These are phyloP conservation scores for Mangifera indica DNA, from an alignment of 345 rosid species.

Conservation along the genomic window DNA sequence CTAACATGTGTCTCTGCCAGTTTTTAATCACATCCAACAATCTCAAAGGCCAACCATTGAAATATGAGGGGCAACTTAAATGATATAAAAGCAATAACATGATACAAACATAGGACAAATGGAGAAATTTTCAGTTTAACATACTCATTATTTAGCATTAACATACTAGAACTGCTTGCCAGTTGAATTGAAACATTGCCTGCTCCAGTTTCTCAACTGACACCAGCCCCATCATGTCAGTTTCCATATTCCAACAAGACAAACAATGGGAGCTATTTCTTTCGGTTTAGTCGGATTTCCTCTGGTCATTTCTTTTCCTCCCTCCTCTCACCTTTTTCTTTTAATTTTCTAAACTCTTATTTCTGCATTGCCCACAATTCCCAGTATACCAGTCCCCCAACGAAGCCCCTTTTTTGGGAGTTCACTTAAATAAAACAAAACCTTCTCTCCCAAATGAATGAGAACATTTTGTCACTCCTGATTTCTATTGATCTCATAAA, in stretches of 20 bases:
- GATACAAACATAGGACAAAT: neutral
- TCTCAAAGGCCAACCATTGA: neutral
- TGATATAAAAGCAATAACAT: neutral
- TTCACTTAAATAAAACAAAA: neutral
- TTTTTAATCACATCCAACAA: neutral
- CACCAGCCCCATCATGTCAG: neutral
- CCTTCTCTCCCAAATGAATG: neutral
- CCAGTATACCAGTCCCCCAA: neutral
- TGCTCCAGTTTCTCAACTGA: no score
- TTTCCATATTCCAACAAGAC: neutral
- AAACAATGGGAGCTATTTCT: neutral
- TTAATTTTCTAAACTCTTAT: neutral
- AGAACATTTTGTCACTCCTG: neutral
- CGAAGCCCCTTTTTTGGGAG: neutral
- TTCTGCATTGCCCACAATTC: neutral
- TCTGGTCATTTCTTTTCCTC: no score
- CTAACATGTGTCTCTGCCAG: neutral
- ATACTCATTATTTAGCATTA: no score
- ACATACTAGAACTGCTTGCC: no score
- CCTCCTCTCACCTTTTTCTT: neutral
- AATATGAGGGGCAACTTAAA: neutral
- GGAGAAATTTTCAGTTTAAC: neutral
- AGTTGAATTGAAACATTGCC: no score
- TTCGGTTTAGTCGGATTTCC: no score
- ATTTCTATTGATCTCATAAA: neutral